Base-by-base conservation (phyloP, 2,329 filamentous ascomycete species). In the Xenosphaeropsis pyriputrescens region DNA sequence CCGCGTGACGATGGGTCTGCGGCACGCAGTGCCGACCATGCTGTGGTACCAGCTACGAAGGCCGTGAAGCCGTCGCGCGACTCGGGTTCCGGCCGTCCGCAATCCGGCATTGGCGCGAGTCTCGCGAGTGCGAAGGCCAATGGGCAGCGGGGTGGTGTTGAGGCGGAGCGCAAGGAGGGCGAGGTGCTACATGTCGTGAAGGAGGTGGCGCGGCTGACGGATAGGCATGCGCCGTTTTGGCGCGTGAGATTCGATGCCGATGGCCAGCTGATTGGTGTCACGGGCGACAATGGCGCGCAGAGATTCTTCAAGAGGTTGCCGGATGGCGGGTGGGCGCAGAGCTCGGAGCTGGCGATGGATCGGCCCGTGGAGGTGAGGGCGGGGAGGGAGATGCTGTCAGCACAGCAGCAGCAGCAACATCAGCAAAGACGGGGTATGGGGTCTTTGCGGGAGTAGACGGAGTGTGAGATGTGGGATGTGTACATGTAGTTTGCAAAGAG, bases 211-310 rank as follows among this genome's bases (percentile, higher is more conserved):
- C 72, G 70, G 49, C 67, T 88, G 7, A 73, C 77, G 36, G 72
- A 68, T 37, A 75, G 83, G 51, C 70, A 74, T 36, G 77, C 74
- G 14, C 79, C 79, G 1, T 79, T 85, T 2, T 89, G 82, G 82
- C 65, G 79, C 16, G 75, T 88, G 2, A 71, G 71, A 1, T 89
- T 86, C 47, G 73, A 77, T 47, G 68, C 70, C 38, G 66, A 75
- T 61, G 80, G 80, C 4, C 79, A 85, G 55, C 68, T 88, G 11
- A 61, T 89, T 6, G 75, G 82, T 2, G 81, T 77, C 31, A 82
- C 81, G 1, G 82, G 82, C 3, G 83, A 89, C 45, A 81, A 88
- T 54, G 83, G 80, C 9, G 72, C 66, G 52, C 51, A 79, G 41
- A 57, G 75, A 48, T 72, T 74, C 43, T 79, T 75, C 51, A 65